Evolutionary conservation across 164 flowering plant genomes (phyloP).

Genomic region (Buxus sempervirens): DNA sequence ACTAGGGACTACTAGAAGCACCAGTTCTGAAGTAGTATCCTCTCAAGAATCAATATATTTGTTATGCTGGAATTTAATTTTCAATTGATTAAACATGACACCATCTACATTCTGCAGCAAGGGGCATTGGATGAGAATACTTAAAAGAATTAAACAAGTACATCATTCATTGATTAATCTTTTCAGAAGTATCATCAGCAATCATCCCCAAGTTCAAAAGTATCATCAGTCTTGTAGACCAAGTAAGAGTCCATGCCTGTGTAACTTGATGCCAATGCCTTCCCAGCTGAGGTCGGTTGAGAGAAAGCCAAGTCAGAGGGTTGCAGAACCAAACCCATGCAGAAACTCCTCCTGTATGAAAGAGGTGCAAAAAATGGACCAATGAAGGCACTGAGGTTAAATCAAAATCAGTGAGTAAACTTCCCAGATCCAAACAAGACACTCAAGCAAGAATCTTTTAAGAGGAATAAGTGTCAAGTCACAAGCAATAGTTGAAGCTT

Average conservation of each 20-base stretch:
- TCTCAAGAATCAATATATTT: no score
- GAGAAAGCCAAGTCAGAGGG: conserved; percentile 67
- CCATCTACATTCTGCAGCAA: neutral
- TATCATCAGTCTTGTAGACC: conserved; percentile 42
- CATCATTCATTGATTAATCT: neutral
- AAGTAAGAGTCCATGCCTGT: conserved; percentile 46
- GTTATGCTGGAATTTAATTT: no score
- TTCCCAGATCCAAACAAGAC: neutral
- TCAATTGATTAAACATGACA: no score
- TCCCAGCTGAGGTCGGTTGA: conserved; percentile 71
- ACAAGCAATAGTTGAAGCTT: no score
- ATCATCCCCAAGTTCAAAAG: conserved; percentile 5
- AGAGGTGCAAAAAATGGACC: no score
- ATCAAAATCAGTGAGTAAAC: neutral
- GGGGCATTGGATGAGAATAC: neutral
- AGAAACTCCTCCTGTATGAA: conserved; percentile 64
- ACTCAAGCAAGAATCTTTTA: no score
- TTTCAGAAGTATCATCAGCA: conserved; percentile 13
- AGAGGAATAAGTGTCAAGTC: no score
- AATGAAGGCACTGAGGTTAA: neutral
- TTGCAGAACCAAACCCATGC: conserved; percentile 39
- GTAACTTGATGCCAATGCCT: conserved; percentile 57
- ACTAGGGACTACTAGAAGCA: no score
- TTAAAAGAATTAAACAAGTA: neutral
- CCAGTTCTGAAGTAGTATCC: no score